Conservation (phyloP, 1,284 basidiomycete genomes). For the Peniophora sp. region DNA sequence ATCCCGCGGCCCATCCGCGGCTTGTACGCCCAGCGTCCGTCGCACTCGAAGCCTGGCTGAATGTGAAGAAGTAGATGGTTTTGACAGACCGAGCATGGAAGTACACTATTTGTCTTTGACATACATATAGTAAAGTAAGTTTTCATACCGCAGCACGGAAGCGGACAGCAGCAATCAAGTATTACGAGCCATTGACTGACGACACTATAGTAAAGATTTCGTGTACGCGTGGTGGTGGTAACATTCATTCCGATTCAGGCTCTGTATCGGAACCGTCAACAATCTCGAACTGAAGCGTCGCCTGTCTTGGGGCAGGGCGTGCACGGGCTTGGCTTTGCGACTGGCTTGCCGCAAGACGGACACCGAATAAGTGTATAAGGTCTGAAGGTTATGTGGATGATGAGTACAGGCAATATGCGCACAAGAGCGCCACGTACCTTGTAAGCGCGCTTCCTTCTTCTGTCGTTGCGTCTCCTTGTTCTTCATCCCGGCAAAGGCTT, state of each 20-base stretch:
- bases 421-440: slow-evolving; percentile 38
- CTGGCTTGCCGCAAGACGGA: slow-evolving; percentile 18
- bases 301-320: not conserved
- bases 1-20: too few species aligned
- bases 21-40: too few species aligned
- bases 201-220: too few species aligned
- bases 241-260: too few species aligned
- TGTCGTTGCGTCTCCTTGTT: slow-evolving; percentile 60
- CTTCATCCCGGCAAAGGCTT: slow-evolving; percentile 75
- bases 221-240: too few species aligned
- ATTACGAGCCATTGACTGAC: too few species aligned
- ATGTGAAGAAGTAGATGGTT: not conserved
- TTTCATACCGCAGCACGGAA: too few species aligned
- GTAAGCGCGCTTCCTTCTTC: slow-evolving; percentile 65
- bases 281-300: not conserved
- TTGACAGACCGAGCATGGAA: not conserved
- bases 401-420: not conserved
- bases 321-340: not conserved
- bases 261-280: not conserved
- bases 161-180: not conserved
- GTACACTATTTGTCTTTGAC: too few species aligned
- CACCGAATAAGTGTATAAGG: slow-evolving; percentile 51
- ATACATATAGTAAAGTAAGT: too few species aligned
- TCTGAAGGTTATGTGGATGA: slow-evolving; percentile 28
- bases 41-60: not conserved